phyloP scores from a whole-genome alignment of 2,329 filamentous ascomycete genomes.

The Triangularia setosa region DNA sequence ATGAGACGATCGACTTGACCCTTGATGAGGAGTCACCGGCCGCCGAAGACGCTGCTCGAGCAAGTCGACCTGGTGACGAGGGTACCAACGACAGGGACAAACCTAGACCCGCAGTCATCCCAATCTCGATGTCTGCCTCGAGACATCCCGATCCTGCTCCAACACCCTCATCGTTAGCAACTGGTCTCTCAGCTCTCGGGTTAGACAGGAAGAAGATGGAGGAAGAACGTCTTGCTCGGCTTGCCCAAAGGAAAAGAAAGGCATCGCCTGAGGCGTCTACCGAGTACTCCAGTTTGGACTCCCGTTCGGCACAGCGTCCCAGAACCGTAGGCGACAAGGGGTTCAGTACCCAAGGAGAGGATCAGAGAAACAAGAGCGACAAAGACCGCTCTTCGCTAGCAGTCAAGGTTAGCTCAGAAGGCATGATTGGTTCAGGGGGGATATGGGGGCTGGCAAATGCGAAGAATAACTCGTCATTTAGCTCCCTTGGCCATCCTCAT shows the following conservation, averaged over 20 bases:
- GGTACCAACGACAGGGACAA: background rate
- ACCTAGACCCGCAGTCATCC: background rate
- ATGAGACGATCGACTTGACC: constrained; percentile 24
- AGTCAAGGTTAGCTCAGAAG: background rate
- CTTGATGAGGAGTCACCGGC: constrained; percentile 5
- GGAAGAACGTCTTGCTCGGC: constrained; percentile 69
- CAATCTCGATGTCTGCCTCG: background rate
- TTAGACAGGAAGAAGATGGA: constrained; percentile 83
- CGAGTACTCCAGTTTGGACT: background rate
- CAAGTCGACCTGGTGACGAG: background rate
- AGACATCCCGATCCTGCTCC: background rate
- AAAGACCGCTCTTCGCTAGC: background rate
- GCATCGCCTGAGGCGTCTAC: constrained; percentile 11
- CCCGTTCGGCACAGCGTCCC: constrained; percentile 16
- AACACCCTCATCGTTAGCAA: constrained; percentile 4
- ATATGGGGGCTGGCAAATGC: background rate
- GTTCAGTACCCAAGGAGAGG: background rate
- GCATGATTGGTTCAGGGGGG: background rate
- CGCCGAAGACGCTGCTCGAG: background rate
- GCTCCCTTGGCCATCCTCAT: too few relatives aligned
- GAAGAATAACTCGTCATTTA: background rate
- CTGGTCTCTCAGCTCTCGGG: constrained; percentile 41
- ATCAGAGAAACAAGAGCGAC: background rate
- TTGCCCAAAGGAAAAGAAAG: constrained; percentile 49
- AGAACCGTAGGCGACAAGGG: background rate